Percentiles rank a stretch among this genome's conserved stretches.
Evolutionary conservation across 1,284 basidiomycete genomes (phyloP).

Genomic region (Boletus nobilissimus): DNA sequence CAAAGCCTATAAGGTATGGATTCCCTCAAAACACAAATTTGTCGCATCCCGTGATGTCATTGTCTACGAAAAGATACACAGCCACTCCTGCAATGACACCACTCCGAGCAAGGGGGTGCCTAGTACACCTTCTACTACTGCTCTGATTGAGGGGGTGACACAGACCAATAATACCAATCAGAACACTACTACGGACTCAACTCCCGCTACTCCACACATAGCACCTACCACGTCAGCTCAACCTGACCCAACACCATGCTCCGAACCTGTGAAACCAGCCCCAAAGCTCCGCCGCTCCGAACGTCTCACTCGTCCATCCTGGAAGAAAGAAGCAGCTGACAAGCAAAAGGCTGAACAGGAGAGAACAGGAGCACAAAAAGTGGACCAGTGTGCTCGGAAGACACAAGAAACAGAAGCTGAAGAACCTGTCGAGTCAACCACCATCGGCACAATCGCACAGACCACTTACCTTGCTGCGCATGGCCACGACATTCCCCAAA

Average conservation of each 20-base stretch:
- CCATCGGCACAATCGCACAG: background rate
- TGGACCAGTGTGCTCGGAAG: background rate
- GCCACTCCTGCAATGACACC: background rate
- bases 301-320: background rate
- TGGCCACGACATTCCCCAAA: background rate
- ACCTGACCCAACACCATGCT: background rate
- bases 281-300: background rate
- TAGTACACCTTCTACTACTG: background rate
- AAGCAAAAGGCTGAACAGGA: background rate
- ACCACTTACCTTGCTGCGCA: background rate
- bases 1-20: conserved; percentile 4
- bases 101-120: background rate
- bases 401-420: background rate
- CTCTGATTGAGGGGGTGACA: conserved; percentile 1
- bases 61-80: background rate
- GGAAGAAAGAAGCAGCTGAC: conserved; percentile 2
- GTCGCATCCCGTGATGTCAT: background rate
- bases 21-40: background rate
- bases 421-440: background rate
- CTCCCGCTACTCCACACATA: background rate
- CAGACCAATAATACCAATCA: background rate
- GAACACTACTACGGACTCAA: background rate
- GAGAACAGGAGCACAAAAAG: background rate
- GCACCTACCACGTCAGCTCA: background rate
- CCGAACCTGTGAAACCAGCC: background rate